Evolutionary conservation across 2,329 filamentous ascomycete genomes (phyloP).

Genomic region (Fusarium abutilonis): DNA sequence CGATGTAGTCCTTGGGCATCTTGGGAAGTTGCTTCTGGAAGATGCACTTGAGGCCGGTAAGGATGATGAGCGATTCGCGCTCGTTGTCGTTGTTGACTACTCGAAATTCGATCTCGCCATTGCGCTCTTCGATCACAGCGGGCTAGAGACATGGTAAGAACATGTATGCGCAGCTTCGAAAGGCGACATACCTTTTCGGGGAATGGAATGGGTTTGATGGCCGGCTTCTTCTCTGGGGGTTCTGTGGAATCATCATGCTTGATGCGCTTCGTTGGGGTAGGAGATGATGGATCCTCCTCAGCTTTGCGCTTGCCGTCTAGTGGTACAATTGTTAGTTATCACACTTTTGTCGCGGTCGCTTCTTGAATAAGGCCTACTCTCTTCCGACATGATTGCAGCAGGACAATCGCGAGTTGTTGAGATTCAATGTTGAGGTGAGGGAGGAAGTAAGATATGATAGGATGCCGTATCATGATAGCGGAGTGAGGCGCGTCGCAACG

Average conservation of each 20-base stretch:
- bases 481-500: constrained; percentile 38
- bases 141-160: constrained; percentile 60
- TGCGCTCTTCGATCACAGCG: constrained; percentile 91
- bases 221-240: constrained; percentile 57
- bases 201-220: constrained; percentile 78
- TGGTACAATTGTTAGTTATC: constrained; percentile 11
- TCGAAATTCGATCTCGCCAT: constrained; percentile 93
- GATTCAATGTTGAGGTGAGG: constrained; percentile 10
- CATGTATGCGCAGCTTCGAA: neutral
- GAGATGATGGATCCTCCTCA: constrained; percentile 69
- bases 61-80: constrained; percentile 88
- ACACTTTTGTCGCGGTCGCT: neutral
- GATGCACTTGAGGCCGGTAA: constrained; percentile 95
- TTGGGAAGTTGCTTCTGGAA: constrained; percentile 99
- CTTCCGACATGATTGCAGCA: constrained; percentile 40
- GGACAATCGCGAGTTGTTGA: constrained; percentile 8
- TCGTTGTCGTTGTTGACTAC: constrained; percentile 97
- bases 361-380: constrained; percentile 25
- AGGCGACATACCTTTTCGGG: constrained; percentile 77
- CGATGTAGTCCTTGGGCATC: constrained; percentile 99
- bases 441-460: constrained; percentile 25
- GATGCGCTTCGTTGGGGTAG: constrained; percentile 70
- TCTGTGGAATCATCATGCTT: constrained; percentile 59
- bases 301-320: constrained; percentile 77
- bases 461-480: constrained; percentile 39